phyloP scores from a whole-genome alignment of 75 land plant genomes.

The Pseudotsuga menziesii region DNA sequence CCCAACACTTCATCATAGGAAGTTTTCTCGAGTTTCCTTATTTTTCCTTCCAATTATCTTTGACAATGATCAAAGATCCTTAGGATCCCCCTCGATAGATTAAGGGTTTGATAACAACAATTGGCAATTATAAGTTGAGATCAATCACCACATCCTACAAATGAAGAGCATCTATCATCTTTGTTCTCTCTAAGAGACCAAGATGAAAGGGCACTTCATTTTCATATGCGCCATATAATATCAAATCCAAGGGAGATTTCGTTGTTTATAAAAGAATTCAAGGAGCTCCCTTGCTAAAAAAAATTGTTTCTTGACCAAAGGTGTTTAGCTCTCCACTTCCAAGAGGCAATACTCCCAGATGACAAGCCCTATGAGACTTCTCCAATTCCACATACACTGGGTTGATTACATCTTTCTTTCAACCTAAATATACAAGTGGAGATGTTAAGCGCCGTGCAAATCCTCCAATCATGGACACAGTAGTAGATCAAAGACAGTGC shows the following conservation, averaged over 20 bases:
- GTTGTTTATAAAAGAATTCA: not conserved
- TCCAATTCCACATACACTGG: too few relatives aligned
- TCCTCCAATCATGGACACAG: too few relatives aligned
- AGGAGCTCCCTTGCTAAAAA: not conserved
- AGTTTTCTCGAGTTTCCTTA: not conserved
- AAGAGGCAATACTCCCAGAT: too few relatives aligned
- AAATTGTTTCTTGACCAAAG: too few relatives aligned
- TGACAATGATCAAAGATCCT: not conserved
- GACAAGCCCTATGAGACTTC: too few relatives aligned
- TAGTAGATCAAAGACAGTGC: too few relatives aligned
- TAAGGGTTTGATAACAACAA: not conserved
- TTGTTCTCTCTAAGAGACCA: not conserved
- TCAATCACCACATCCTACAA: not conserved
- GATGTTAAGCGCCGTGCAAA: too few relatives aligned
- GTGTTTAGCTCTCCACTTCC: too few relatives aligned
- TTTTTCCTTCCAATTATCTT: not conserved
- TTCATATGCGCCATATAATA: not conserved
- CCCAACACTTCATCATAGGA: too few relatives aligned
- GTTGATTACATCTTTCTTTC: too few relatives aligned
- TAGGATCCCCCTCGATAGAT: not conserved
- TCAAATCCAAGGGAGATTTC: not conserved
- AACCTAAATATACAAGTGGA: too few relatives aligned
- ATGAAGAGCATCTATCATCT: not conserved
- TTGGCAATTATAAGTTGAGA: too few relatives aligned
- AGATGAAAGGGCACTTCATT: not conserved